Base-by-base conservation (phyloP, 139 green algal species). In the Chlorella sp. region DNA sequence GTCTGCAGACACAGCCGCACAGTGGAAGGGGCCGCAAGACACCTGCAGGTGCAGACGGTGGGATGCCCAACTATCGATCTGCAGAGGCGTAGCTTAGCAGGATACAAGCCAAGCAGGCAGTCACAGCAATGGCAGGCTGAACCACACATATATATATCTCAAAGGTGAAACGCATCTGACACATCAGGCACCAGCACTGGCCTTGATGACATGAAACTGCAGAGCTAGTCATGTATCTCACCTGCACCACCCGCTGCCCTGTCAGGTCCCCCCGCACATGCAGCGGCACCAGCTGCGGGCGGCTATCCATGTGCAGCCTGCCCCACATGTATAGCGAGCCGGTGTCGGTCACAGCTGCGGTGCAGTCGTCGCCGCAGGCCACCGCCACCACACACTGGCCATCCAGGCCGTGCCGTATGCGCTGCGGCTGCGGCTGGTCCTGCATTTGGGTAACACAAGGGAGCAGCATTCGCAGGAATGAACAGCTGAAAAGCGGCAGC, bases 21-120 rank as follows among this genome's bases (percentile, higher is more conserved):
- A 92, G 88, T 99, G 97, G 87, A 92, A 98, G 13, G 96, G 91
- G 0, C 96, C 96, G 88, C 96, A 98, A 0, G 94, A 94, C 36
- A 99, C 91, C 83, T 95, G 88, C 51, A 55, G 82, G 55, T 7
- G 47, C 34, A 86, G 21, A 86, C 12, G 30, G 6, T 64, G 30
- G 38, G 32, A 41, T 28, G 79, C 4, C 25, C n/a, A n/a, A n/a
- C n/a, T n/a, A n/a, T n/a, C n/a, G n/a, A n/a, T n/a, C n/a, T n/a
- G n/a, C n/a, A n/a, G n/a, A n/a, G n/a, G n/a, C n/a, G n/a, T n/a
- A n/a, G n/a, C n/a, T n/a, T n/a, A n/a, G n/a, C n/a, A n/a, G n/a
- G n/a, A n/a, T n/a, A n/a, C n/a, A n/a, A n/a, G n/a, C n/a, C n/a
- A n/a, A n/a, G n/a, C n/a, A n/a, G n/a, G n/a, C n/a, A n/a, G n/a